phyloP scores from a whole-genome alignment of 257 asterid genomes.

The Solanum megistacrolobum region DNA sequence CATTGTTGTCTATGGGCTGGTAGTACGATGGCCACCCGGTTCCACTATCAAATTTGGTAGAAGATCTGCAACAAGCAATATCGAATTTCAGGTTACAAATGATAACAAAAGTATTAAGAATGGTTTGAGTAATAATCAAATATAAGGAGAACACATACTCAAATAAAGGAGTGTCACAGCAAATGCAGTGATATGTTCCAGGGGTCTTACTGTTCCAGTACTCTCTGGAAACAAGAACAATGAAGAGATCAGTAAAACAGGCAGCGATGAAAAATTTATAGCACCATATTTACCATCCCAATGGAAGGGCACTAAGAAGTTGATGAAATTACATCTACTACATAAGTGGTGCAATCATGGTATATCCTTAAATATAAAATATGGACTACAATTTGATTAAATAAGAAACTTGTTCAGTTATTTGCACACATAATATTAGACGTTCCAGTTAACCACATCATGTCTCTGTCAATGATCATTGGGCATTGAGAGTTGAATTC shows the following conservation, averaged over 20 bases:
- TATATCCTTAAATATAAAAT: not conserved
- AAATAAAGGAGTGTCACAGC: slow-evolving; percentile 82
- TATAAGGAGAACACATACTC: slow-evolving; percentile 35
- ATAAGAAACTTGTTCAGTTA: not conserved
- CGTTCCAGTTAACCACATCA: not conserved
- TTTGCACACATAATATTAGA: not conserved
- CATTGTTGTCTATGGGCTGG: slow-evolving; percentile 63
- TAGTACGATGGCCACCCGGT: slow-evolving; percentile 98
- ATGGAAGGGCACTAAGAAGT: not conserved
- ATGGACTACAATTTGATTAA: not conserved
- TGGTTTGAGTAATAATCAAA: not conserved
- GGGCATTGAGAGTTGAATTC: not conserved
- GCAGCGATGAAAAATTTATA: not conserved
- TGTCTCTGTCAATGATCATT: not conserved
- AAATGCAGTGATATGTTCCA: slow-evolving; percentile 83
- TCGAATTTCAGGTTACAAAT: not conserved
- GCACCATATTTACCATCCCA: not conserved
- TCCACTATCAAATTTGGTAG: slow-evolving; percentile 88
- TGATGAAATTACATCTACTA: not conserved
- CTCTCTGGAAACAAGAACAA: slow-evolving; percentile 37
- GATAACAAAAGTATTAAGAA: not conserved
- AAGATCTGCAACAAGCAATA: slow-evolving; percentile 39
- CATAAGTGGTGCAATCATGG: not conserved
- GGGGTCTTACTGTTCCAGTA: slow-evolving; percentile 79
- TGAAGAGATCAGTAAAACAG: not conserved